Percentiles rank a stretch among this genome's conserved stretches.
These are phyloP conservation scores for Solanum phureja DNA, from an alignment of 257 asterid genomes.

Conservation along the genomic window DNA sequence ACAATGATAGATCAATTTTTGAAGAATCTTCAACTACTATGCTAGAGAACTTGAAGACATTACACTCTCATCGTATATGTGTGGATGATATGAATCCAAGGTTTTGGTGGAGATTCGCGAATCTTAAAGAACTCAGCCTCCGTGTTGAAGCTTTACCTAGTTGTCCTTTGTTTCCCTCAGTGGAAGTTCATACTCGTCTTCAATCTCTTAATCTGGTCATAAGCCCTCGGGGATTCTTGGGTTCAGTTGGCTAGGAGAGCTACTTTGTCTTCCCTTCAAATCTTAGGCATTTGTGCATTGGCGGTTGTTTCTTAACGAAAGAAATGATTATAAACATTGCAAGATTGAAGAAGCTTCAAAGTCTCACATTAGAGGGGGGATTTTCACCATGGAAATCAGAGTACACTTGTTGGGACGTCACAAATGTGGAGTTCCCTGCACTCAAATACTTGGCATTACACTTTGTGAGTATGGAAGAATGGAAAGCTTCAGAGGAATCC, in stretches of 20 bases:
- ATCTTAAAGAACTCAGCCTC: neutral
- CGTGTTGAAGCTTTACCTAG: neutral
- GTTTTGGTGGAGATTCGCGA: neutral
- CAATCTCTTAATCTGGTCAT: neutral
- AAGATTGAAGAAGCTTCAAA: neutral
- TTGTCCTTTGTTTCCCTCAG: neutral
- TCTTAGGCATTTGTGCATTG: neutral
- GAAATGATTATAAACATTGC: neutral
- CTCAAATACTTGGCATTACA: neutral
- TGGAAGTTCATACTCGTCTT: neutral
- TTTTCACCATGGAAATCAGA: too few relatives aligned
- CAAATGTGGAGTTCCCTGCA: neutral
- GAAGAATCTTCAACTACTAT: neutral
- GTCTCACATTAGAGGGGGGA: neutral
- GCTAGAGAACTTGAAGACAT: neutral
- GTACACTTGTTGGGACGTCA: accelerated
- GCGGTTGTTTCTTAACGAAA: neutral
- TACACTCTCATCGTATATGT: neutral
- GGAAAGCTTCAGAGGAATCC: neutral
- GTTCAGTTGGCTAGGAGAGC: neutral
- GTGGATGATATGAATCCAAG: neutral
- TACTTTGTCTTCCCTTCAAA: neutral
- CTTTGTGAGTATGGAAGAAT: accelerated
- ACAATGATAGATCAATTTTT: too few relatives aligned
- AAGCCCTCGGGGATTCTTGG: accelerated